phyloP scores from a whole-genome alignment of 2,329 filamentous ascomycete genomes.

The Myriosclerotinia duriaeana region DNA sequence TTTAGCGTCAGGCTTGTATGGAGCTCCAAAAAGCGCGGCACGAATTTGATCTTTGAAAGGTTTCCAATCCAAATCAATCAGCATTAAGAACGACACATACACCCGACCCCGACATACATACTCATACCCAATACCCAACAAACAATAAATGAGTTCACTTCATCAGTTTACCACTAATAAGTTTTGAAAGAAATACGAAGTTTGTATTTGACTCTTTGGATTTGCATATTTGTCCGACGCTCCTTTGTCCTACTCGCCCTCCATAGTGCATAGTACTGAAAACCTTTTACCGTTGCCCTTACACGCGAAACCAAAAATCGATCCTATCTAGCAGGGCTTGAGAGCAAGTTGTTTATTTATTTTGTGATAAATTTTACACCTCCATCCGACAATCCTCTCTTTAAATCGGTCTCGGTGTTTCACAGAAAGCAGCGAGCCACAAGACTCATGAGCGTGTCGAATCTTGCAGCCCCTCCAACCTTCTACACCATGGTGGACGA shows the following conservation, averaged over 20 bases:
- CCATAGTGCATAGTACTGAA: not conserved
- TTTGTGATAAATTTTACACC: not conserved
- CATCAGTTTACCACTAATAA: not conserved
- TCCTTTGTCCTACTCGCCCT: not conserved
- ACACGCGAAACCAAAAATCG: conserved; percentile 8
- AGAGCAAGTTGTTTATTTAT: not conserved
- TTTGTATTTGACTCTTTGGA: not conserved
- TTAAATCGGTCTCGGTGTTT: not conserved
- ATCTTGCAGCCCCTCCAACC: conserved; percentile 14
- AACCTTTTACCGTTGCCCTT: conserved; percentile 12
- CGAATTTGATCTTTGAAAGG: not conserved
- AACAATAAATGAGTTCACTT: not conserved
- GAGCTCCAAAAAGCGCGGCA: conserved; percentile 16
- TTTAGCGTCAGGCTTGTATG: not conserved
- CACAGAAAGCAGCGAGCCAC: not conserved
- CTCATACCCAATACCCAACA: not conserved
- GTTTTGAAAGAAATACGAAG: not conserved
- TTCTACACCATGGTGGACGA: conserved; percentile 43
- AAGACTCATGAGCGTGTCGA: conserved; percentile 20
- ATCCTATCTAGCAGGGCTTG: not conserved
- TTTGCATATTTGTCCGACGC: not conserved
- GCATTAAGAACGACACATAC: not conserved
- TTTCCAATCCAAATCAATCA: not conserved
- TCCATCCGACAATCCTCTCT: not conserved
- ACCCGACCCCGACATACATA: not conserved